Conservation (phyloP, 305 asterid species). For the Fraxinus angustifolia region DNA sequence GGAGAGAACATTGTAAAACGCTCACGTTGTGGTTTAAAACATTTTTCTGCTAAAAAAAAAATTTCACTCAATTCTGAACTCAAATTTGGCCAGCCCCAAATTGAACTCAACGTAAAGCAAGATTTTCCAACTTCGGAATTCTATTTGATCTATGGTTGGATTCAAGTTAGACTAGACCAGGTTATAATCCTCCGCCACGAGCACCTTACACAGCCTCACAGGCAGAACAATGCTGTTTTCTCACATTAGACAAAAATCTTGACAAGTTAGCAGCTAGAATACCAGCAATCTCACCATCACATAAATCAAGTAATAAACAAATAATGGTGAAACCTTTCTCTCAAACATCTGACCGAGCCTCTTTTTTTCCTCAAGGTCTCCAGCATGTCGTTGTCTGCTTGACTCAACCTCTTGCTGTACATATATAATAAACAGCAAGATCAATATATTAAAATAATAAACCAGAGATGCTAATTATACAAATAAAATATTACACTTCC, state of each 20-base stretch:
- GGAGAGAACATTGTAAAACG: no score
- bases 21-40: background rate
- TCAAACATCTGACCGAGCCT: conserved; percentile 68
- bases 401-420: conserved; percentile 65
- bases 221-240: background rate
- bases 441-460: conserved; percentile 19
- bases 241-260: background rate
- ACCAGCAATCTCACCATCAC: background rate
- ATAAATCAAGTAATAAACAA: background rate
- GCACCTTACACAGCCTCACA: background rate
- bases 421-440: background rate
- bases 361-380: conserved; percentile 79
- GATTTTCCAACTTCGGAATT: background rate
- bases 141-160: background rate
- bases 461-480: background rate
- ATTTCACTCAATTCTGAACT: background rate
- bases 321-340: conserved; percentile 46
- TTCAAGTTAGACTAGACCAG: background rate
- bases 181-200: background rate
- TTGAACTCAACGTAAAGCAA: background rate
- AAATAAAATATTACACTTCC: background rate
- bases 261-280: background rate
- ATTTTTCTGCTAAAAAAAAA: background rate
- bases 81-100: background rate
- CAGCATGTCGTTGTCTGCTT: conserved; percentile 80